phyloP scores from a whole-genome alignment of 2,329 filamentous ascomycete genomes.

The Exophiala calicioides region DNA sequence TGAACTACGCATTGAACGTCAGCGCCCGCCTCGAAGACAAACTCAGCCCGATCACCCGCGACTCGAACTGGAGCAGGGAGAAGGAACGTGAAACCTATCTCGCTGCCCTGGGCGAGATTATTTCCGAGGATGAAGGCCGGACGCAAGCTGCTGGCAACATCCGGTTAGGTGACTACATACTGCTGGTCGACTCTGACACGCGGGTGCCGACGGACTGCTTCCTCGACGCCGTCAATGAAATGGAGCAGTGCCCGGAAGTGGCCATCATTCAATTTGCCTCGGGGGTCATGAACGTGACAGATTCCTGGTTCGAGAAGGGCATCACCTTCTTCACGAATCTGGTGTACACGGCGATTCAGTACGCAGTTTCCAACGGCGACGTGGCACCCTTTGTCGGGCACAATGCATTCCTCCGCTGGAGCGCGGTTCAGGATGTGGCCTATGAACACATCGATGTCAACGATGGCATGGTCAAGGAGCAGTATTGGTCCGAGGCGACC shows the following conservation, averaged over 20 bases:
- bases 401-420: conserved; percentile 74
- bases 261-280: conserved; percentile 72
- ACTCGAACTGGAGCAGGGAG: conserved; percentile 34
- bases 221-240: conserved; percentile 69
- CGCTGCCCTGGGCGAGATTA: conserved; percentile 50
- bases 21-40: conserved; percentile 64
- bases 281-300: conserved; percentile 74
- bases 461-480: conserved; percentile 58
- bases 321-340: conserved; percentile 80
- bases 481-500: conserved; percentile 74
- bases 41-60: conserved; percentile 37
- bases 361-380: conserved; percentile 70
- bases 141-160: conserved; percentile 79
- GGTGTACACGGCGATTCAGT: conserved; percentile 72
- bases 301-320: conserved; percentile 72
- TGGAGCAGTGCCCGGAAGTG: conserved; percentile 69
- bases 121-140: conserved; percentile 55
- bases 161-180: conserved; percentile 76
- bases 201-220: conserved; percentile 68
- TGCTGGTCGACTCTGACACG: conserved; percentile 70
- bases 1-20: conserved; percentile 69
- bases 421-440: conserved; percentile 60
- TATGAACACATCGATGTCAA: conserved; percentile 45
- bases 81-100: conserved; percentile 52
- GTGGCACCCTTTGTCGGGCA: conserved; percentile 76